phyloP scores from a whole-genome alignment of 305 asterid species.

The Salvia sclarea region DNA sequence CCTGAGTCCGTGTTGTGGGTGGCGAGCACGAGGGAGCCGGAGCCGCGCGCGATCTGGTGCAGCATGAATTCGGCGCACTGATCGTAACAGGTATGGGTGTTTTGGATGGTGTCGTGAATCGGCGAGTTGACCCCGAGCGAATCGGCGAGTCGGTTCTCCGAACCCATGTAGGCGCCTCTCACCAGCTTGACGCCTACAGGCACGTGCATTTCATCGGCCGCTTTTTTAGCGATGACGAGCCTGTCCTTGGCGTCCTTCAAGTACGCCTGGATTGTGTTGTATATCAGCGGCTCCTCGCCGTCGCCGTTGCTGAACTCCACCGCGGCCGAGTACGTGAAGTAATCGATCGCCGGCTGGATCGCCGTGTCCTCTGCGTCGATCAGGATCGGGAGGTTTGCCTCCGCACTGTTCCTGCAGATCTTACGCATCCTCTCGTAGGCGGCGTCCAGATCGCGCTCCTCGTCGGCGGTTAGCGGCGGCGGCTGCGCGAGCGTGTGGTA shows the following conservation, averaged over 20 bases:
- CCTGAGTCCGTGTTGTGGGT: conserved; percentile 91
- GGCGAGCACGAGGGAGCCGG: conserved; percentile 72
- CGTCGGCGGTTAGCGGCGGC: conserved; percentile 48
- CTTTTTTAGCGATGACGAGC: conserved; percentile 47
- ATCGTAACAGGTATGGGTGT: conserved; percentile 60
- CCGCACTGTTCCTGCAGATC: conserved; percentile 49
- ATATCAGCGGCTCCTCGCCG: conserved; percentile 53
- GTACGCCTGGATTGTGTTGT: conserved; percentile 75
- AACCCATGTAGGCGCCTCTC: conserved; percentile 83
- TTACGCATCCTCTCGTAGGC: conserved; percentile 51
- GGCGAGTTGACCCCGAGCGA: conserved; percentile 53
- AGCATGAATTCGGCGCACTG: conserved; percentile 62
- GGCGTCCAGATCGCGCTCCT: conserved; percentile 53
- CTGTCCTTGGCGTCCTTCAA: conserved; percentile 61
- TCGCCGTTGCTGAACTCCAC: conserved; percentile 37
- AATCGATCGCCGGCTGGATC: conserved; percentile 84
- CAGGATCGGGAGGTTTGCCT: conserved; percentile 50
- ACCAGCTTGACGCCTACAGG: conserved; percentile 78
- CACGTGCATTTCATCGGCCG: conserved; percentile 55
- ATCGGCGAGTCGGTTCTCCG: conserved; percentile 49
- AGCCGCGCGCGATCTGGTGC: conserved; percentile 49
- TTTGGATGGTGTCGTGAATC: conserved; percentile 48
- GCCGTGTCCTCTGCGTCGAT: conserved; percentile 87
- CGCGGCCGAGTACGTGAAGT: conserved; percentile 63
- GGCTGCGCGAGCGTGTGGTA: conserved; percentile 67